A percentile compares a stretch with the other conserved stretches of the same genome.
Conservation (phyloP, 2,329 filamentous ascomycete genomes). For the Pseudogymnoascus sp. region DNA sequence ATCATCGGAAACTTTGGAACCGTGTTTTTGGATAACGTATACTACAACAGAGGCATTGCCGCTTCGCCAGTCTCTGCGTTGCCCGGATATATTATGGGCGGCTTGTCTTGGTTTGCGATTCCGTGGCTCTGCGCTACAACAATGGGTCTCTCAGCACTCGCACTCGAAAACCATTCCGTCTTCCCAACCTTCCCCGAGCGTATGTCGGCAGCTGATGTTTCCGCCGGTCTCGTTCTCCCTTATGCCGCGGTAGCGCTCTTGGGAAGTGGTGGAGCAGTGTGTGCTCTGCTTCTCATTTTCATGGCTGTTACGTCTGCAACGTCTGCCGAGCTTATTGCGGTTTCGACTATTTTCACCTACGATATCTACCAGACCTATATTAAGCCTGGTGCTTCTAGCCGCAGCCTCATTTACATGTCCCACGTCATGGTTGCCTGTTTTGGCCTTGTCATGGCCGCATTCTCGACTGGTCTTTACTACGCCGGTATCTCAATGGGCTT, state of each 20-base stretch:
- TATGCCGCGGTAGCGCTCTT: constrained; percentile 79
- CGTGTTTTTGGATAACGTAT: constrained; percentile 80
- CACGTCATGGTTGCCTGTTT: constrained; percentile 69
- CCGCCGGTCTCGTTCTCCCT: constrained; percentile 75
- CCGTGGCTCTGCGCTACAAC: constrained; percentile 86
- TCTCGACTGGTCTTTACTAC: constrained; percentile 61
- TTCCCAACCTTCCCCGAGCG: constrained; percentile 69
- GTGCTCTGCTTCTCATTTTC: constrained; percentile 74
- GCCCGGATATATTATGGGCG: constrained; percentile 68
- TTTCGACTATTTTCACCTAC: constrained; percentile 77
- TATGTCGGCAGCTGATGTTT: constrained; percentile 67
- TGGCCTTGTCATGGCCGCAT: constrained; percentile 67
- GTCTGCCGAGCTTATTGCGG: constrained; percentile 77
- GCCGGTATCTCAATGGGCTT: constrained; percentile 76
- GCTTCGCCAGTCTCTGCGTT: constrained; percentile 78
- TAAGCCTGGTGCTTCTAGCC: constrained; percentile 68
- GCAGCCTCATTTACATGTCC: constrained; percentile 70
- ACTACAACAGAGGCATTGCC: constrained; percentile 91
- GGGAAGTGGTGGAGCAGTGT: constrained; percentile 72
- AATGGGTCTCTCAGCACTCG: constrained; percentile 75
- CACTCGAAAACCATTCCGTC: constrained; percentile 64
- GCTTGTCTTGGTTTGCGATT: constrained; percentile 86
- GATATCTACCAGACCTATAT: constrained; percentile 85
- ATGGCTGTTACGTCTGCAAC: constrained; percentile 85
- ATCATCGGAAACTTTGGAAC: constrained; percentile 72